Conservation (phyloP, 371 early-diverging fungal species). For the Mucor sp. region DNA sequence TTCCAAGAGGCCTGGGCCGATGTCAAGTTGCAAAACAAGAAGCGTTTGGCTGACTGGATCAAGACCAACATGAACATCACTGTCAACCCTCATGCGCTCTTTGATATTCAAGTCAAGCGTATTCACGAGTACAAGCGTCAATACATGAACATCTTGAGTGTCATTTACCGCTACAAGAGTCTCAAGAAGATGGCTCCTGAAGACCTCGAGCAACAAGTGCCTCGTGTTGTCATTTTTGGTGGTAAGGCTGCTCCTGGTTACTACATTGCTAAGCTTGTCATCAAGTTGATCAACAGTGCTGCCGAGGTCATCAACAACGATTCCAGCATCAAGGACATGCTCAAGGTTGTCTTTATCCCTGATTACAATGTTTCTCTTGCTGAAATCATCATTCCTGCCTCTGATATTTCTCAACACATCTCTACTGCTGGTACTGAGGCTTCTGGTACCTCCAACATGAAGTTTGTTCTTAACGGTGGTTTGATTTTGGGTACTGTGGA, state of each 20-base stretch:
- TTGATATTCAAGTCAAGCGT: conserved; percentile 95
- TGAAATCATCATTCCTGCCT: conserved; percentile 89
- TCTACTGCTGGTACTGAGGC: conserved; percentile 96
- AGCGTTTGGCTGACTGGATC: conserved; percentile 82
- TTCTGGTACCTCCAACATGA: conserved; percentile 97
- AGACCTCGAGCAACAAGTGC: conserved; percentile 56
- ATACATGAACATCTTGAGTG: conserved; percentile 92
- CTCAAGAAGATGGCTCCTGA: conserved; percentile 73
- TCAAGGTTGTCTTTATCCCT: conserved; percentile 93
- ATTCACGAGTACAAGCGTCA: conserved; percentile 98
- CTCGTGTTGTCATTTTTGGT: conserved; percentile 81
- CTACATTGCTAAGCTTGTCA: conserved; percentile 93
- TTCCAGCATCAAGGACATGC: conserved; percentile 66
- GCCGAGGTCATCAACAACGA: conserved; percentile 86
- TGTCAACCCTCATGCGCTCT: conserved; percentile 83
- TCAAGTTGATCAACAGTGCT: conserved; percentile 93
- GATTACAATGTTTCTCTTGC: conserved; percentile 95
- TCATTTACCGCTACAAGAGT: conserved; percentile 84
- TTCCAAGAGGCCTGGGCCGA: conserved; percentile 84
- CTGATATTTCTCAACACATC: conserved; percentile 92
- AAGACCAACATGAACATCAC: conserved; percentile 59
- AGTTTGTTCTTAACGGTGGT: conserved; percentile 95
- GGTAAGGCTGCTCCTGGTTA: conserved; percentile 94
- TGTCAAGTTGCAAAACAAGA: conserved; percentile 86
- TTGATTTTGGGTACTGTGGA: conserved; percentile 87